Base-by-base conservation (phyloP, 768 basidiomycete species). In the Suillus placidus region DNA sequence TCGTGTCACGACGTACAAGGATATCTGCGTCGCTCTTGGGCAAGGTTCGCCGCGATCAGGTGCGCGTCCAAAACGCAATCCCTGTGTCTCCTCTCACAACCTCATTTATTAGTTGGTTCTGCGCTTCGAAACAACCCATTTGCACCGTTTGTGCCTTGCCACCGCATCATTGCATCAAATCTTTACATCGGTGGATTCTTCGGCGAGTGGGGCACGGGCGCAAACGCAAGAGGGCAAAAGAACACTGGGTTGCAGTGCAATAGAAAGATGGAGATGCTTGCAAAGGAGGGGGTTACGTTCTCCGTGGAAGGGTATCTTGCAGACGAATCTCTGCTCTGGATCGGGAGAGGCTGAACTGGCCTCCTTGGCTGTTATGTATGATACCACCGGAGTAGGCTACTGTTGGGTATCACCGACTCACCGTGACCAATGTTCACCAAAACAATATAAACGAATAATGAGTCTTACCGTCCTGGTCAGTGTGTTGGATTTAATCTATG, bases 101-200 rank as follows among this genome's bases (percentile, higher is more conserved):
- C 13, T 30, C 37, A 32, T 26, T 37, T 63, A 18, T n/a, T 67
- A 86, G 89, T 89, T n/a, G 90, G 90, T 23, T 80, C 77, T 38
- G 90, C 89, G 0, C 75, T 91, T 34, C 80, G 86, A 49, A 81
- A 79, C 60, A 91, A 91, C 69, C 89, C 90, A 0, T 92, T 91
- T 73, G 82, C 83, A 5, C 90, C 90, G 0, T 82, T 79, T 65
- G 80, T 91, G 6, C 90, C 90, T 0, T 92, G 90, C 66, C 90
- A 91, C 70, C 85, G 90, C 40, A 82, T 92, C 61, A 84, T 91
- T 16, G 87, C 88, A 0, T 85, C 87, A 0, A 85, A 82, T 67
- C 73, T 82, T 13, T 88, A 81, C 63, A 79, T 90, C 14, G 89
- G 88, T 3, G 90, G 90, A 0, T 90, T 87, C 71, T 78, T 75